phyloP scores from a whole-genome alignment of 768 basidiomycete species.

The Asterophora parasitica region DNA sequence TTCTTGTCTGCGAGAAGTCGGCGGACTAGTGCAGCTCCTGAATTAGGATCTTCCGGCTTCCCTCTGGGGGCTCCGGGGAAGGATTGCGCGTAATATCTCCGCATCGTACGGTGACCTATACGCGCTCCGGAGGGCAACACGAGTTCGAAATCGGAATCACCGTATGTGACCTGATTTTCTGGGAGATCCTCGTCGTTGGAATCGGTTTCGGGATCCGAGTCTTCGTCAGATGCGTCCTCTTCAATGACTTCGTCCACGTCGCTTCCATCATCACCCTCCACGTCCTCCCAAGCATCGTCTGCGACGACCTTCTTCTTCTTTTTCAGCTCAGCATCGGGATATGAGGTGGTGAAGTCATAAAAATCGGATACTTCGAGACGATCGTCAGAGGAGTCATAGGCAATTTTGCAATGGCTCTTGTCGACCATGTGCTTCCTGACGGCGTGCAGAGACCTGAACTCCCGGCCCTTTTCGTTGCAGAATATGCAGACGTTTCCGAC shows the following conservation, averaged over 20 bases:
- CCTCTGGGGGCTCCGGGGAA: slow-evolving; percentile 44
- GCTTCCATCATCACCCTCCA: slow-evolving; percentile 37
- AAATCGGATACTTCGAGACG: slow-evolving; percentile 86
- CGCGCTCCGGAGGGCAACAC: slow-evolving; percentile 90
- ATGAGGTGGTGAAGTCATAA: slow-evolving; percentile 86
- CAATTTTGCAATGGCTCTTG: slow-evolving; percentile 95
- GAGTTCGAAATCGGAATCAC: slow-evolving; percentile 80
- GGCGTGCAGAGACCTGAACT: slow-evolving; percentile 81
- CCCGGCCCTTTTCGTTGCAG: slow-evolving; percentile 79
- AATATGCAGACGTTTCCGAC: slow-evolving; percentile 91
- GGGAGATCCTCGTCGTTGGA: slow-evolving; percentile 42
- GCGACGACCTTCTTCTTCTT: slow-evolving; percentile 18
- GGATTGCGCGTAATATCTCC: slow-evolving; percentile 81
- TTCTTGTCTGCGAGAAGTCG: slow-evolving; percentile 77
- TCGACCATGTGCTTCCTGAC: slow-evolving; percentile 94
- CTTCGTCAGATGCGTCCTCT: slow-evolving; percentile 30
- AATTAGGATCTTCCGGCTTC: slow-evolving; percentile 57
- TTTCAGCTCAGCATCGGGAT: slow-evolving; percentile 45
- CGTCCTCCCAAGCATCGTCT: slow-evolving; percentile 32
- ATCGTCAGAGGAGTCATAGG: slow-evolving; percentile 78
- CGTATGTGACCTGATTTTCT: slow-evolving; percentile 61
- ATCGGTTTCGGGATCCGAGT: slow-evolving; percentile 30
- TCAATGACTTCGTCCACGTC: slow-evolving; percentile 43
- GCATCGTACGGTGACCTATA: slow-evolving; percentile 87
- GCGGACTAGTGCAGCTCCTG: slow-evolving; percentile 73